A percentile compares a stretch with the other conserved stretches of the same genome.
phyloP scores from a whole-genome alignment of 2,329 filamentous ascomycete species.

The Paraphaeosphaeria sporulosa region DNA sequence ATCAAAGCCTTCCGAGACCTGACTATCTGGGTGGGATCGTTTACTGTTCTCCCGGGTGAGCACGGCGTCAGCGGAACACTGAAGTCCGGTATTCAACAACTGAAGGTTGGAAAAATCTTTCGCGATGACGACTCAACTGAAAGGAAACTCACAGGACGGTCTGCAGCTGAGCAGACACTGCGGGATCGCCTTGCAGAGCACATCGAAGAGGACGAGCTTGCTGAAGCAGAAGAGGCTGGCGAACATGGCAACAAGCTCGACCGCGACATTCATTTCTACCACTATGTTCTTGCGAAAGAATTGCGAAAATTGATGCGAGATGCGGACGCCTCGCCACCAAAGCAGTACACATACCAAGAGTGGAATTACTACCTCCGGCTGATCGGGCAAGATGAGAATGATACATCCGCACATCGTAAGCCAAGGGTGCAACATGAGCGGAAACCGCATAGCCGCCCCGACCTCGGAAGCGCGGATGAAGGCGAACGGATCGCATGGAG shows the following conservation, averaged over 20 bases:
- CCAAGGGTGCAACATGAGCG: conserved; percentile 33
- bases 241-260: conserved; percentile 53
- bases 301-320: conserved; percentile 54
- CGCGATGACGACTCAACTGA: conserved; percentile 22
- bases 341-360: conserved; percentile 49
- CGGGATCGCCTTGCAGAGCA: conserved; percentile 47
- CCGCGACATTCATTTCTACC: conserved; percentile 61
- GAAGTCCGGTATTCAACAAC: conserved; percentile 36
- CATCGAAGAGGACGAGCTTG: conserved; percentile 52
- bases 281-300: conserved; percentile 57
- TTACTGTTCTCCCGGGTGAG: conserved; percentile 63
- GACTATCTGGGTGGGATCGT: conserved; percentile 63
- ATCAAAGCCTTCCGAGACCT: conserved; percentile 62
- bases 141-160: conserved; percentile 7
- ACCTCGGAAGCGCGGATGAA: conserved; percentile 43
- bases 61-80: conserved; percentile 48
- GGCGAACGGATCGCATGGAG: conserved; percentile 70
- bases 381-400: conserved; percentile 50
- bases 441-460: conserved; percentile 28
- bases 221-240: conserved; percentile 51
- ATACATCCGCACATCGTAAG: conserved; percentile 46
- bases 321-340: conserved; percentile 47
- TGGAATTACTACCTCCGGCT: conserved; percentile 50
- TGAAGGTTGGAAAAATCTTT: conserved; percentile 32
- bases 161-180: conserved; percentile 23